These are phyloP conservation scores for Stephanodiscus triporus DNA, from an alignment of 108 stramenopile genomes.

Conservation along the genomic window DNA sequence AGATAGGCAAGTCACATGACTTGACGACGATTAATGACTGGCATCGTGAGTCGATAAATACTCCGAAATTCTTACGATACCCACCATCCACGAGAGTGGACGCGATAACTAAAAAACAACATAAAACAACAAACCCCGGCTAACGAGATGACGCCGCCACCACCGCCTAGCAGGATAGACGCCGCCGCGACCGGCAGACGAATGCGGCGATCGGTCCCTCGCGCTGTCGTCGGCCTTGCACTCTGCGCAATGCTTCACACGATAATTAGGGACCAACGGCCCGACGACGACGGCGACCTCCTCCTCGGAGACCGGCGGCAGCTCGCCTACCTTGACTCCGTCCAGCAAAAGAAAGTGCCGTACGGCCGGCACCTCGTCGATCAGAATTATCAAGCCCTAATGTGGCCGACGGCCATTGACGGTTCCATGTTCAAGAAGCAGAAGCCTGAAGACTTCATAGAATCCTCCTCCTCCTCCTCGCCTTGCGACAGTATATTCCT, in stretches of 20 bases:
- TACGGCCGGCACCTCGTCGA: neutral
- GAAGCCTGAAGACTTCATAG: neutral
- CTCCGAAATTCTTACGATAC: too few relatives aligned
- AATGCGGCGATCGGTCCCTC: neutral
- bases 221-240: neutral
- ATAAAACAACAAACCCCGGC: too few relatives aligned
- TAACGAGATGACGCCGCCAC: too few relatives aligned
- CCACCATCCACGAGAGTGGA: too few relatives aligned
- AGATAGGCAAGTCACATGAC: too few relatives aligned
- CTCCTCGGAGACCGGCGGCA: slow-evolving; percentile 2
- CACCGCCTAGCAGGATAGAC: too few relatives aligned
- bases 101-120: too few relatives aligned
- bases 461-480: neutral
- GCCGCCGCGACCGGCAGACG: too few relatives aligned
- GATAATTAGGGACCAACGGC: neutral
- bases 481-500: slow-evolving; percentile 35
- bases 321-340: slow-evolving; percentile 3
- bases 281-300: neutral
- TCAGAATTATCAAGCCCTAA: neutral
- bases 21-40: too few relatives aligned
- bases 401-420: neutral
- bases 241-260: neutral
- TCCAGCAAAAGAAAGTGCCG: neutral
- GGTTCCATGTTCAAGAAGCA: neutral
- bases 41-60: too few relatives aligned